phyloP scores from a whole-genome alignment of 257 asterid genomes.

The Echites panduratus region DNA sequence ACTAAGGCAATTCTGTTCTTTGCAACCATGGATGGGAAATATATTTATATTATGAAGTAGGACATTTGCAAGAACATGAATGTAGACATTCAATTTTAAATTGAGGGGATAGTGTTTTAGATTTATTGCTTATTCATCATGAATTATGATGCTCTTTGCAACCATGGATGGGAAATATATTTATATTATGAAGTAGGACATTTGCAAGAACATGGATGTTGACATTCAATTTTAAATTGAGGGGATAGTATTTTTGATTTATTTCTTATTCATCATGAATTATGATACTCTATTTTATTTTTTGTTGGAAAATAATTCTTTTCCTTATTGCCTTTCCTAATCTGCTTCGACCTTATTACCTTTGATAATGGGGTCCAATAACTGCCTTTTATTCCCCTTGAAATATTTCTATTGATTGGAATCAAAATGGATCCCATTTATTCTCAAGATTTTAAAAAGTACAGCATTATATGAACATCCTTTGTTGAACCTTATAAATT shows the following conservation, averaged over 20 bases:
- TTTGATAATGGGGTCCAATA: neutral
- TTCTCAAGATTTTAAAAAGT: neutral
- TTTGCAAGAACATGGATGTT: neutral
- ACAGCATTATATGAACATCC: neutral
- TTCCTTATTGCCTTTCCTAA: neutral
- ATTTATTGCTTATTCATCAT: no score
- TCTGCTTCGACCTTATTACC: neutral
- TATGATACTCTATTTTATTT: neutral
- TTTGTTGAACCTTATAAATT: no score
- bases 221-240: no score
- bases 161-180: neutral
- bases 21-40: neutral
- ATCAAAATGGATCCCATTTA: neutral
- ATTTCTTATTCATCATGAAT: neutral
- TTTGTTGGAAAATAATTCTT: neutral
- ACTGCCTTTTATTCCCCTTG: neutral
- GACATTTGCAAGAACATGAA: neutral
- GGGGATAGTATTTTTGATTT: neutral
- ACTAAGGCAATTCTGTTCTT: neutral
- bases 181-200: neutral
- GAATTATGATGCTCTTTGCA: neutral
- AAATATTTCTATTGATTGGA: neutral
- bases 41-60: neutral
- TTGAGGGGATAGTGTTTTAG: neutral
- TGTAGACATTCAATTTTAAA: neutral